phyloP scores from a whole-genome alignment of 805 yeast genomes.

The Metschnikowia picachoensis region DNA sequence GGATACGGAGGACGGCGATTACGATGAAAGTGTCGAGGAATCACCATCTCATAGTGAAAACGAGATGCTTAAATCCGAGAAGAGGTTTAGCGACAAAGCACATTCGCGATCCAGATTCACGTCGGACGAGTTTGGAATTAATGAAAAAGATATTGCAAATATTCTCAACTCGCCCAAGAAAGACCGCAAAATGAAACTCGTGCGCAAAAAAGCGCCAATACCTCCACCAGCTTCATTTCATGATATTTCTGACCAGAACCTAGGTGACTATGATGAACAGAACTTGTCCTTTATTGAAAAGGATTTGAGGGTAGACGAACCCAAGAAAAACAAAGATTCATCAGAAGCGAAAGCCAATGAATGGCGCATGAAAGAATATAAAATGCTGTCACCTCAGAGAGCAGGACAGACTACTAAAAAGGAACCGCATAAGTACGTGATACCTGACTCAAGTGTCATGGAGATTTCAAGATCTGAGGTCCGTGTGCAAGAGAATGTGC shows the following conservation, averaged over 20 bases:
- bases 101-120: conserved; percentile 11
- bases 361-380: too few relatives aligned
- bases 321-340: not conserved
- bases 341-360: too few relatives aligned
- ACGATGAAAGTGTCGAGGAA: conserved; percentile 2
- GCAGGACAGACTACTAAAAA: too few relatives aligned
- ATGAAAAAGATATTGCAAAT: conserved; percentile 16
- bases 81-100: not conserved
- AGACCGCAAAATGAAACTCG: conserved; percentile 20
- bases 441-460: conserved; percentile 6
- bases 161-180: conserved; percentile 23
- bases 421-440: too few relatives aligned
- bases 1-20: conserved; percentile 8
- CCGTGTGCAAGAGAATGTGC: not conserved
- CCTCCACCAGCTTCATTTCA: conserved; percentile 18
- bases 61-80: not conserved
- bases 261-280: conserved; percentile 35
- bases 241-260: conserved; percentile 28
- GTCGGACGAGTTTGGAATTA: conserved; percentile 18
- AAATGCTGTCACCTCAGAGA: not conserved
- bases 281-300: conserved; percentile 27
- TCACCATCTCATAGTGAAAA: not conserved
- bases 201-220: conserved; percentile 1
- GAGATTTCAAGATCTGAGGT: not conserved
- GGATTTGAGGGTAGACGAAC: not conserved